A percentile compares a stretch with the other conserved stretches of the same genome.
Evolutionary conservation across 2,329 filamentous ascomycete species (phyloP).

Genomic region (Fusarium globosum): DNA sequence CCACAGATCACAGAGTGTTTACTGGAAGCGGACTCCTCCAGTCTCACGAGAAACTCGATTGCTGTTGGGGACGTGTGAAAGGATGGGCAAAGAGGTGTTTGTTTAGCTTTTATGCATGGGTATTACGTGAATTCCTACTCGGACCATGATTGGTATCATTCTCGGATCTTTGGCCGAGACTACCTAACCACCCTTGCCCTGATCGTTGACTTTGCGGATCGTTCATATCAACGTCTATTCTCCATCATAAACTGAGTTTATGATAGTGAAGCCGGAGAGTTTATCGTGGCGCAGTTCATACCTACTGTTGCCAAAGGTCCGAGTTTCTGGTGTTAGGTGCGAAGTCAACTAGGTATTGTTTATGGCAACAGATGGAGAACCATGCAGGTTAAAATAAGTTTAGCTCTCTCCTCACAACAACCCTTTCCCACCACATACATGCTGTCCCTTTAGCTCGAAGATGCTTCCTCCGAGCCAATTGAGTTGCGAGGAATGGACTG

Average conservation of each 20-base stretch:
- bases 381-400: conserved; percentile 19
- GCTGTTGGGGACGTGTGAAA: background rate
- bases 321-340: background rate
- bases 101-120: background rate
- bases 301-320: background rate
- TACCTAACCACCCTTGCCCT: background rate
- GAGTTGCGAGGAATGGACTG: background rate
- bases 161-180: conserved; percentile 6
- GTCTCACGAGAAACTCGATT: background rate
- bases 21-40: background rate
- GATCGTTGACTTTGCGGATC: background rate
- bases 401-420: conserved; percentile 21
- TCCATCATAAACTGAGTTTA: background rate
- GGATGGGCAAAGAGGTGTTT: background rate
- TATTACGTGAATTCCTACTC: background rate
- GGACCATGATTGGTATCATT: background rate
- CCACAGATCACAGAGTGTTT: conserved; percentile 12
- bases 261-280: background rate
- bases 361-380: conserved; percentile 6
- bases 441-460: conserved; percentile 1
- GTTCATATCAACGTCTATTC: background rate
- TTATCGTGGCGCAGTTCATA: background rate
- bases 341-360: background rate
- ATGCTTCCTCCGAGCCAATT: conserved; percentile 10
- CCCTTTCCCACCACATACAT: conserved; percentile 24